Percentiles rank a stretch among this genome's conserved stretches.
These are phyloP conservation scores for Annulohypoxylon truncatum DNA, from an alignment of 2,329 filamentous ascomycete genomes.

Conservation along the genomic window DNA sequence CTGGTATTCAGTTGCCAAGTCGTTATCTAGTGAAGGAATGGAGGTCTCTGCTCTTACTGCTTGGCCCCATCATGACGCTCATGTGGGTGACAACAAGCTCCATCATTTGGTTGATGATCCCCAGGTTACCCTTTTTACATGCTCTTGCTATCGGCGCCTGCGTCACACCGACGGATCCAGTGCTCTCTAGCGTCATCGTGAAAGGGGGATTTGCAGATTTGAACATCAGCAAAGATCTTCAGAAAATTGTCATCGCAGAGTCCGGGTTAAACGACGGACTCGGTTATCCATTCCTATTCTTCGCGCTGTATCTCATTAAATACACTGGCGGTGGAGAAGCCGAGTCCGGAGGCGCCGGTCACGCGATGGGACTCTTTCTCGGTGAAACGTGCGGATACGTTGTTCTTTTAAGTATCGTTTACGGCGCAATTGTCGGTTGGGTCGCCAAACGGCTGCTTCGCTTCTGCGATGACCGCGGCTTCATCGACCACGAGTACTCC, in stretches of 20 bases:
- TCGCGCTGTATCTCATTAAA: conserved; percentile 85
- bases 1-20: conserved; percentile 86
- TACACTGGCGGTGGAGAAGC: conserved; percentile 69
- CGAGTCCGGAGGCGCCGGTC: conserved; percentile 67
- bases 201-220: conserved; percentile 94
- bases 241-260: conserved; percentile 83
- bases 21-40: conserved; percentile 83
- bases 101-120: conserved; percentile 80
- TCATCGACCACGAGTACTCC: conserved; percentile 87
- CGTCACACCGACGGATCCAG: conserved; percentile 88
- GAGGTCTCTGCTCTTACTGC: conserved; percentile 78
- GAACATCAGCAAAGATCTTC: conserved; percentile 83
- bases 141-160: conserved; percentile 86
- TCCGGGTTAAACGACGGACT: conserved; percentile 89
- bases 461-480: conserved; percentile 82
- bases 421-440: conserved; percentile 82
- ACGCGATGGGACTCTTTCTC: conserved; percentile 83
- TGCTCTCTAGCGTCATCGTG: conserved; percentile 90
- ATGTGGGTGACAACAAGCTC: conserved; percentile 90
- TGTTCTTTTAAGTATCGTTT: conserved; percentile 80
- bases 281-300: conserved; percentile 87
- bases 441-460: conserved; percentile 83
- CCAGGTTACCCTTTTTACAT: conserved; percentile 77
- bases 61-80: conserved; percentile 83
- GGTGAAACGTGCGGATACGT: conserved; percentile 86